Percentiles rank a stretch among this genome's conserved stretches.
phyloP scores from a whole-genome alignment of 805 yeast genomes.

The Suhomyces faveliae region DNA sequence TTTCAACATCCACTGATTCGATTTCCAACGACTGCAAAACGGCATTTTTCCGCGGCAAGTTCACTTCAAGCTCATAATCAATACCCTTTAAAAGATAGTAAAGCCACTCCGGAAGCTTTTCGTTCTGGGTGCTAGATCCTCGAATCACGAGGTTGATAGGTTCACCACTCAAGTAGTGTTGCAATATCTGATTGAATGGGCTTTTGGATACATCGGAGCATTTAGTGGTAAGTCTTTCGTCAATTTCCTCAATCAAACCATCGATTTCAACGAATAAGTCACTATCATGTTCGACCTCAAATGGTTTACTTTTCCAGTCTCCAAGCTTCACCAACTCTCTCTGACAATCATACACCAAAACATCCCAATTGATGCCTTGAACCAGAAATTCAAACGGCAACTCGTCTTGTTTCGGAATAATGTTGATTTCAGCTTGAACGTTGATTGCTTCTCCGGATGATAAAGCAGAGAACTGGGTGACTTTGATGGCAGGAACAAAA shows the following conservation, averaged over 20 bases:
- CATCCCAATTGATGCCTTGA: conserved; percentile 25
- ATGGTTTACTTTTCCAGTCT: conserved; percentile 15
- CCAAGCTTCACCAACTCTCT: conserved; percentile 21
- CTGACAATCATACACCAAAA: conserved; percentile 27
- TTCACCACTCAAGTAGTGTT: conserved; percentile 17
- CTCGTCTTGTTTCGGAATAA: conserved; percentile 1
- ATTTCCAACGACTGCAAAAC: not conserved
- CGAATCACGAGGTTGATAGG: conserved; percentile 16
- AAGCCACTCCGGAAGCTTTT: conserved; percentile 26
- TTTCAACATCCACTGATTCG: not conserved
- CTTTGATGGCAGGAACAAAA: conserved; percentile 15
- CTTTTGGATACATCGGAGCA: conserved; percentile 20
- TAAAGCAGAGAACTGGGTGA: conserved; percentile 14
- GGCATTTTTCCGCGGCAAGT: conserved; percentile 12
- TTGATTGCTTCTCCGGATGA: conserved; percentile 11
- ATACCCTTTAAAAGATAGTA: conserved; percentile 15
- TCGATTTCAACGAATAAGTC: conserved; percentile 16
- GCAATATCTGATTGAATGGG: conserved; percentile 21
- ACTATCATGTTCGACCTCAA: conserved; percentile 15
- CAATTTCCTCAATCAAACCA: conserved; percentile 21
- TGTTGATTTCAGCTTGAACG: conserved; percentile 6
- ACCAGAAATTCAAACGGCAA: conserved; percentile 20
- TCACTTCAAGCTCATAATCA: conserved; percentile 12
- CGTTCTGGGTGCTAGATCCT: conserved; percentile 15
- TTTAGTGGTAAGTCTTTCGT: conserved; percentile 15